Evolutionary conservation across 345 rosid genomes (phyloP).

Genomic region (Triadica sebifera): DNA sequence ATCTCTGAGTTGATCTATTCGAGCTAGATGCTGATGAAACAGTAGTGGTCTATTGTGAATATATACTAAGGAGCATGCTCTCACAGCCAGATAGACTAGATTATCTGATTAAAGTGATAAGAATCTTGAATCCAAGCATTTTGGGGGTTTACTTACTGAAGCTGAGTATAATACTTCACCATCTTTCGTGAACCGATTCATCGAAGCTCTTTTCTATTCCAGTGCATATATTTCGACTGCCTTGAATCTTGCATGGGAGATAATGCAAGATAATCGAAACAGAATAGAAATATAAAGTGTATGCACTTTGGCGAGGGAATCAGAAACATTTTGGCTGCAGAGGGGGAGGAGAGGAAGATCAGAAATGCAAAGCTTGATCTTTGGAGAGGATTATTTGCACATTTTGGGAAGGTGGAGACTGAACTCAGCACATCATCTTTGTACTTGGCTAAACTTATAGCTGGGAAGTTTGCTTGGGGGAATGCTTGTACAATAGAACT

Average conservation of each 20-base stretch:
- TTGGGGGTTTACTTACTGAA: constrained; percentile 55
- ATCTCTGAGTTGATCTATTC: constrained; percentile 41
- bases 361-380: constrained; percentile 43
- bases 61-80: constrained; percentile 24
- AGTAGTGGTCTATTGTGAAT: constrained; percentile 30
- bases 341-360: constrained; percentile 41
- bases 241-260: constrained; percentile 34
- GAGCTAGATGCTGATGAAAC: constrained; percentile 39
- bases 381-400: constrained; percentile 43
- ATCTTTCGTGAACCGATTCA: constrained; percentile 38
- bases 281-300: constrained; percentile 29
- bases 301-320: constrained; percentile 30
- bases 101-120: constrained; percentile 41
- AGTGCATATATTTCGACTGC: constrained; percentile 45
- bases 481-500: constrained; percentile 33
- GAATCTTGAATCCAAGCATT: constrained; percentile 32
- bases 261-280: constrained; percentile 25
- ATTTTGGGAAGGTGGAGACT: constrained; percentile 41
- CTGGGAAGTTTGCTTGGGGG: constrained; percentile 26
- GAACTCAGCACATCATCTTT: constrained; percentile 39
- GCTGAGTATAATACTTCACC: constrained; percentile 49
- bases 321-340: constrained; percentile 35
- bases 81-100: constrained; percentile 40
- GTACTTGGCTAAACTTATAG: constrained; percentile 39
- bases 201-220: constrained; percentile 39